These are phyloP conservation scores for Williopsis jadinii DNA, from an alignment of 1,139 yeast genomes.

Conservation along the genomic window DNA sequence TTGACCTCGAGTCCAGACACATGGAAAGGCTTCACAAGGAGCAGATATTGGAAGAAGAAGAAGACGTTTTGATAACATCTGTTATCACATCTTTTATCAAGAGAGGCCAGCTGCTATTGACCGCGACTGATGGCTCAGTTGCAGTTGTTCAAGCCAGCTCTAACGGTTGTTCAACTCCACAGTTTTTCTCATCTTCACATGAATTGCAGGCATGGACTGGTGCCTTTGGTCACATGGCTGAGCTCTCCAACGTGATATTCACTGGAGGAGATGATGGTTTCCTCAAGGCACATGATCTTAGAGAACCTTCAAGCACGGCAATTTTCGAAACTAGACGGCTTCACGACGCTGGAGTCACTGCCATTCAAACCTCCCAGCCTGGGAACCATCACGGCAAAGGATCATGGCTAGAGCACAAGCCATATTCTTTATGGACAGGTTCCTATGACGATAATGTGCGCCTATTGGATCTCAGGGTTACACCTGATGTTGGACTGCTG, in stretches of 20 bases:
- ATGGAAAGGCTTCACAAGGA: constrained; percentile 25
- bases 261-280: constrained; percentile 91
- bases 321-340: constrained; percentile 55
- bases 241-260: constrained; percentile 51
- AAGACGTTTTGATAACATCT: constrained; percentile 54
- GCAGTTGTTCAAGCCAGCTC: constrained; percentile 29
- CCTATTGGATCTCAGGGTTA: constrained; percentile 58
- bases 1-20: constrained; percentile 10
- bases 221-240: constrained; percentile 55
- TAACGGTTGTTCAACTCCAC: constrained; percentile 6
- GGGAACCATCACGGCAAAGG: constrained; percentile 22
- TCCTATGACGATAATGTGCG: constrained; percentile 82
- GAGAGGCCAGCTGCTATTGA: constrained; percentile 33
- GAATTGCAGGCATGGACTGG: constrained; percentile 88
- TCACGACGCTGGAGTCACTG: constrained; percentile 86
- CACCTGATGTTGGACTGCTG: constrained; percentile 35
- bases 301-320: constrained; percentile 33
- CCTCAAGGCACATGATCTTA: constrained; percentile 67
- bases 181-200: constrained; percentile 33
- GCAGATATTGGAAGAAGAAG: constrained; percentile 40
- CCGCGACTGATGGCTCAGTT: constrained; percentile 54
- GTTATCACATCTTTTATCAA: constrained; percentile 48
- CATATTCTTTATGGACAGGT: constrained; percentile 74
- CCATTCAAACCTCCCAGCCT: constrained; percentile 48
- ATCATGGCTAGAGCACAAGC: constrained; percentile 33